Percentiles rank a stretch among this genome's conserved stretches.
Conservation (phyloP, 2,329 filamentous ascomycete genomes). For the Colletotrichum euphorbiae region DNA sequence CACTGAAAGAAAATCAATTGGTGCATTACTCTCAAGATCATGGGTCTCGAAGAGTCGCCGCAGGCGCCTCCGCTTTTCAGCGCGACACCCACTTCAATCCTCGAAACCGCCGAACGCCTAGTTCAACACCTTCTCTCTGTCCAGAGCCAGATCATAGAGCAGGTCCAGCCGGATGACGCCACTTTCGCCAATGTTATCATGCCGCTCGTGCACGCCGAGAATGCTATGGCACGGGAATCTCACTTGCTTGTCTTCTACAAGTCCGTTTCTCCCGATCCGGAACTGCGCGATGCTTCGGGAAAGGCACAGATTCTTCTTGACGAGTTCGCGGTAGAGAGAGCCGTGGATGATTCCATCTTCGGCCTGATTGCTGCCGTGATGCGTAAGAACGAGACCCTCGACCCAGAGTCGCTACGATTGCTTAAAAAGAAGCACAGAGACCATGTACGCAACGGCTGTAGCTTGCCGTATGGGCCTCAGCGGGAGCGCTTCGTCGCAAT, state of each 20-base stretch:
- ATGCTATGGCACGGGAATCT: not conserved
- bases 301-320: not conserved
- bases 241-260: not conserved
- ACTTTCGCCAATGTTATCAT: constrained; percentile 3
- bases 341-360: not conserved
- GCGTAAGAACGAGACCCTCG: not conserved
- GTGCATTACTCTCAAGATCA: no score
- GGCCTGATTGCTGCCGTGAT: not conserved
- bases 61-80: no score
- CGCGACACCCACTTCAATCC: constrained; percentile 3
- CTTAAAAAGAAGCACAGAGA: constrained; percentile 1
- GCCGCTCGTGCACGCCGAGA: constrained; percentile 12
- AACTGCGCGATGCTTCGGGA: constrained; percentile 2
- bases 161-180: not conserved
- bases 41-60: no score
- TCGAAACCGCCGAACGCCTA: not conserved
- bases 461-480: not conserved
- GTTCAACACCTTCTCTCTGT: not conserved
- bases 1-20: no score
- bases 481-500: constrained; percentile 4
- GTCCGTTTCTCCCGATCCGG: constrained; percentile 1
- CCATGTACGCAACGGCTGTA: constrained; percentile 3
- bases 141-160: not conserved
- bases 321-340: not conserved
- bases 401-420: not conserved